Evolutionary conservation across 371 early-diverging fungal species (phyloP).

Genomic region (Mycotypha africana): DNA sequence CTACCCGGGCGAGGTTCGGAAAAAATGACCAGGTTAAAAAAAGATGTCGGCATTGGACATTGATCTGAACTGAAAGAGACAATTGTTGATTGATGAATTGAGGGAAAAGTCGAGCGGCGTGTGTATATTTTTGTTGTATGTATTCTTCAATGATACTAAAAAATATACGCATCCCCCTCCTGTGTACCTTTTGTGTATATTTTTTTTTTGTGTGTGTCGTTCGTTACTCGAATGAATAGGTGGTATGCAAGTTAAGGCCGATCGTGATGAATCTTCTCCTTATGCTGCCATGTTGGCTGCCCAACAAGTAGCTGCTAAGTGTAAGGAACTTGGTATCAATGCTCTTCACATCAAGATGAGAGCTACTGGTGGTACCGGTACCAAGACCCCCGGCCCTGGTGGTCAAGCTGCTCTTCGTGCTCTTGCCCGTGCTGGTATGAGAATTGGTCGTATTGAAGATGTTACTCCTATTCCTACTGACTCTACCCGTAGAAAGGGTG

Average conservation of each 20-base stretch:
- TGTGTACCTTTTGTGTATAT: slow-evolving; percentile 20
- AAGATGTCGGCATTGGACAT: no score
- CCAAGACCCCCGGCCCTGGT: slow-evolving; percentile 99
- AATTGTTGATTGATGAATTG: no score
- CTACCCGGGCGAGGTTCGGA: no score
- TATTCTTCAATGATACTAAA: no score
- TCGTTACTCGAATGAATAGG: no score
- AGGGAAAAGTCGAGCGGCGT: no score
- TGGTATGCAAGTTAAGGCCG: slow-evolving; percentile 99
- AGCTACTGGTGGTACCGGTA: slow-evolving; percentile 99
- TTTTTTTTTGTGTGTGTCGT: no score
- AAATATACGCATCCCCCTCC: slow-evolving; percentile 23
- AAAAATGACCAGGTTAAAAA: no score
- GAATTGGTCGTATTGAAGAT: slow-evolving; percentile 99
- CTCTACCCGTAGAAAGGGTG: slow-evolving; percentile 99
- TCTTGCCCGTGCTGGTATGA: slow-evolving; percentile 98
- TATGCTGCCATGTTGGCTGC: slow-evolving; percentile 99
- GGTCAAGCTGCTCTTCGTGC: slow-evolving; percentile 99
- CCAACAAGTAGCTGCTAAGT: slow-evolving; percentile 98
- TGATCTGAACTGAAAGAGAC: no score
- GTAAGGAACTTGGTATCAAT: slow-evolving; percentile 99
- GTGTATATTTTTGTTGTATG: no score
- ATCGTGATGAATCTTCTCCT: slow-evolving; percentile 99
- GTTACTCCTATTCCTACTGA: slow-evolving; percentile 99
- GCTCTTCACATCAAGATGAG: slow-evolving; percentile 99